Evolutionary conservation across 768 basidiomycete genomes (phyloP), one percentile per base, ranked within the genome.

Genomic region (Panaeolus cyanescens): DNA sequence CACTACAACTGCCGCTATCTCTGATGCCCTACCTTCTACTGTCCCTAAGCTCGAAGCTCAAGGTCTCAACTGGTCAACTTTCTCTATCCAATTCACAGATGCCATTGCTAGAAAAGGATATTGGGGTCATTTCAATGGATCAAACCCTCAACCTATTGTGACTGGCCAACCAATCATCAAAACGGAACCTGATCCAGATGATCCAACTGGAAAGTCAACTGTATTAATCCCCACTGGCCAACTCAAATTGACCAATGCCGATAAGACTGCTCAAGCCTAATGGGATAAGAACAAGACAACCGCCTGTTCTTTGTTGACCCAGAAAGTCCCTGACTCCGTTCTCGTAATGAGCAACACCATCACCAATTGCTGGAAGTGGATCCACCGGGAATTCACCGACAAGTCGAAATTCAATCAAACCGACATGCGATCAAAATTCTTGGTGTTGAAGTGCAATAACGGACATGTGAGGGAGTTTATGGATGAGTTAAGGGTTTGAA

Each of bases 231-330:
- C n/a, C n/a, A n/a, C n/a, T n/a, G n/a, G n/a, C n/a, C n/a, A n/a
- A n/a, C n/a, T n/a, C n/a, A n/a, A n/a, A n/a, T n/a, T n/a, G n/a
- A n/a, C n/a, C n/a, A 15, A 31, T 2, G 60, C 20, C 15, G 37
- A 54, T 13, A 58, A 57, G 5, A 56, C 65, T 6, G 66, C 55
- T 3, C 28, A 67, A 17, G 34, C 19, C n/a, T 34, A 56, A 15
- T 75, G 79, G 79, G 61, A 76, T 61, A 70, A 75, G 70, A 61
- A 77, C 67, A 65, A 80, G 70, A 66, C 64, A 60, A 59, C 75
- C 1, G 71, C 74, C 8, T 66, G 59, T 42, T 67, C 68, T 20
- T 58, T 76, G 8, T 69, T 77, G 7, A 70, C 67, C 2, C 75
- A 75, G 63, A 67, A 66, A 59, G 70, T 73, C 42, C 73, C 74